Evolutionary conservation across 129 eudicot species (phyloP).

Genomic region (Flaveria bidentis): DNA sequence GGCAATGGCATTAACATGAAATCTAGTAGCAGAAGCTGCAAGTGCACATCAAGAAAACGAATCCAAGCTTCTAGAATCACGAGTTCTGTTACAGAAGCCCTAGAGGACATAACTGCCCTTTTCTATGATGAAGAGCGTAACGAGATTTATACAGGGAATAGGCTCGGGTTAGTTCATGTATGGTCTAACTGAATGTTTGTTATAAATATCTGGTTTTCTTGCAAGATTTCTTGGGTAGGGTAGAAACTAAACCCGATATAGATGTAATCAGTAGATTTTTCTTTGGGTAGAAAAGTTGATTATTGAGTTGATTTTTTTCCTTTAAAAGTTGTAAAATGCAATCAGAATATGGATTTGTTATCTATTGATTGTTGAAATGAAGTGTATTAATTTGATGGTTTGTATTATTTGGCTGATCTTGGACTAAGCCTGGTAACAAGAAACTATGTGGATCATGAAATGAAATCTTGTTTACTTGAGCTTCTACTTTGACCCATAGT

Average conservation of each 20-base stretch:
- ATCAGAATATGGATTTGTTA: conserved; percentile 2
- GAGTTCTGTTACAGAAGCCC: conserved; percentile 79
- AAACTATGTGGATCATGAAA: too few relatives aligned
- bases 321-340: conserved; percentile 3
- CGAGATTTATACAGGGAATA: conserved; percentile 89
- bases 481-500: too few relatives aligned
- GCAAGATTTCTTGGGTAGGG: conserved; percentile 5
- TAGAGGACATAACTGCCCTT: conserved; percentile 91
- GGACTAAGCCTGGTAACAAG: neutral
- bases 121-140: conserved; percentile 95
- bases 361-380: neutral
- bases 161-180: conserved; percentile 81
- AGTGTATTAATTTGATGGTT: neutral
- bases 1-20: conserved; percentile 1
- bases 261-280: neutral
- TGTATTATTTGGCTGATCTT: neutral
- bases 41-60: conserved; percentile 55
- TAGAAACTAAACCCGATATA: conserved; percentile 13
- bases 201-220: neutral
- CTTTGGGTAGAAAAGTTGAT: neutral
- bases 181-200: conserved; percentile 69
- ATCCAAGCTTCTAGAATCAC: conserved; percentile 45
- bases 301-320: neutral
- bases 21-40: conserved; percentile 43
- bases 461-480: too few relatives aligned